Base-by-base conservation (phyloP, 129 eudicot genomes). In the Artemisia annua region DNA sequence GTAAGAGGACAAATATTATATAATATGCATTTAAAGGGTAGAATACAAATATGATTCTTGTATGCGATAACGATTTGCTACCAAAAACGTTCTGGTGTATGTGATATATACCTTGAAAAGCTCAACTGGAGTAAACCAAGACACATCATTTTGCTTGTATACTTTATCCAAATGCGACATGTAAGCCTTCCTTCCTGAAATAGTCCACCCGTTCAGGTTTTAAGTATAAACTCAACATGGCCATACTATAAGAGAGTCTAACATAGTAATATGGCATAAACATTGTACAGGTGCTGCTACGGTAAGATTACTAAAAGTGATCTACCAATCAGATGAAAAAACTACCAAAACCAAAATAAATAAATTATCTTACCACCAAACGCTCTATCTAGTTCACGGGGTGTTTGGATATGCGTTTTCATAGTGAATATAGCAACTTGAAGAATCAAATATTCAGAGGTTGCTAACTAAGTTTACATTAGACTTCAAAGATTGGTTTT, bases 41-140 rank as follows among this genome's bases (percentile, higher is more conserved):
- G 20, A 7, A 53, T 39, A 69, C 32, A 32, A 52, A 69, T 35
- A 35, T 35, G 5, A 35, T 35, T 4, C 1, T 35, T 35, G 43
- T 35, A 35, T 35, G 44, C 53, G 51, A 53, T 32, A 46, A 32
- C 63, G 15, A 48, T 48, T n/a, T n/a, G 63, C 12, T 39, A 55
- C 3, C 61, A 63, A 22, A 72, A 7, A 35, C 48, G 24, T 7
- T 9, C 1, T 18, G 30, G 56, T 59, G 24, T 35, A 39, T 28
- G 54, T 5, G 7, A 48, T 56, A 26, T 68, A 39, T 76, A 90
- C 98, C 98, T 94, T 94, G 78, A 94, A 90, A n/a, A 94, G 99
- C 83, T 94, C 99, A 19, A 94, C 99, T 0, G 99, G 97, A 68
- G 99, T 94, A 82, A 94, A 94, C 99, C 99, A 94, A 43, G 99